Conservation (phyloP, 2,329 filamentous ascomycete species). For the Catunica adiposa region DNA sequence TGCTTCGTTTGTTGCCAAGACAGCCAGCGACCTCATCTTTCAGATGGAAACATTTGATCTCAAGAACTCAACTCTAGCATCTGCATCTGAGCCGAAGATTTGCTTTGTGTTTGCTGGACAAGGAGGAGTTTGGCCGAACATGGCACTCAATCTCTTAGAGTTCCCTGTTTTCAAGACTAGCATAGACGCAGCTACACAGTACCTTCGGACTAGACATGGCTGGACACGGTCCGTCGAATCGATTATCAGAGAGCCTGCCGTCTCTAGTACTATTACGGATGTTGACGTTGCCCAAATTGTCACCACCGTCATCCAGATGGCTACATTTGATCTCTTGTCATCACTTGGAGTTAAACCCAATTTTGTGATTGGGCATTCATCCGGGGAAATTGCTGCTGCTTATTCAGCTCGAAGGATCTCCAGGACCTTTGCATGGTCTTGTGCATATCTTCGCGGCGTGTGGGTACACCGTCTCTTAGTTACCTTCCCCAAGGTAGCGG, state of each 20-base stretch:
- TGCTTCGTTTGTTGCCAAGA: slow-evolving; percentile 21
- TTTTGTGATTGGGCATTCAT: slow-evolving; percentile 29
- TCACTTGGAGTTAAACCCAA: slow-evolving; percentile 21
- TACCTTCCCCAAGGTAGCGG: slow-evolving; percentile 20
- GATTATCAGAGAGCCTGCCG: not conserved
- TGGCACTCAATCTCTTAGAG: slow-evolving; percentile 27
- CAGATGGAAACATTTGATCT: slow-evolving; percentile 18
- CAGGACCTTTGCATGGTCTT: slow-evolving; percentile 24
- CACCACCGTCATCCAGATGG: slow-evolving; percentile 27
- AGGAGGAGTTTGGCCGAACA: slow-evolving; percentile 27
- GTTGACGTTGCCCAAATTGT: slow-evolving; percentile 26
- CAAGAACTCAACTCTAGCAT: slow-evolving; percentile 16
- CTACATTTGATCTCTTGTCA: slow-evolving; percentile 25
- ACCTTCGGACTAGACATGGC: slow-evolving; percentile 16
- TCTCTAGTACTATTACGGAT: not conserved
- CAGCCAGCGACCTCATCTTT: not conserved
- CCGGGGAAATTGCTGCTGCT: slow-evolving; percentile 31
- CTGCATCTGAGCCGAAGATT: slow-evolving; percentile 19
- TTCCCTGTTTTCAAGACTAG: slow-evolving; percentile 27
- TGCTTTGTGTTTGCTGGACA: slow-evolving; percentile 30
- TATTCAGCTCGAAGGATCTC: slow-evolving; percentile 25
- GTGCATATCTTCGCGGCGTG: slow-evolving; percentile 27
- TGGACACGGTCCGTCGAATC: slow-evolving; percentile 4
- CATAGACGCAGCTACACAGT: slow-evolving; percentile 22
- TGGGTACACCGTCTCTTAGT: slow-evolving; percentile 20